A percentile compares a stretch with the other conserved stretches of the same genome.
Evolutionary conservation across 495 filamentous ascomycete species (phyloP).

Genomic region (Aspergillus sclerotioniger): DNA sequence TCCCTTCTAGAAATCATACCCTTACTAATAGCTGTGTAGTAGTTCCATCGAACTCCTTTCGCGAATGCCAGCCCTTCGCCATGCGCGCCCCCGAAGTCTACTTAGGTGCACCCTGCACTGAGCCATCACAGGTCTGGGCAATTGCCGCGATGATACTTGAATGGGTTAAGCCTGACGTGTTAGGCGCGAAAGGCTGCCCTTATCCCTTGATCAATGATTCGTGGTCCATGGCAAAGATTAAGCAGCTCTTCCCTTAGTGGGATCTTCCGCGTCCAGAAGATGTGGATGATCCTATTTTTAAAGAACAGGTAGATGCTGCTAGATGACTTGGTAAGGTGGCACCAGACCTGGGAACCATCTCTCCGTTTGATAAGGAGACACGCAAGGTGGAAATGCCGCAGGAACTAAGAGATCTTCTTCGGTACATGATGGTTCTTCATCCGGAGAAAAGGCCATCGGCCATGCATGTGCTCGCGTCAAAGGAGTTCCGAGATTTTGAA

Average conservation of each 20-base stretch:
- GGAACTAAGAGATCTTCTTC: conserved; percentile 8
- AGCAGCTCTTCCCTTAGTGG: conserved; percentile 7
- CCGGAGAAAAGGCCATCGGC: conserved; percentile 4
- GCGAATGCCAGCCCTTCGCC: conserved; percentile 8
- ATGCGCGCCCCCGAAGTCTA: conserved; percentile 12
- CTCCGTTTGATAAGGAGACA: conserved; percentile 6
- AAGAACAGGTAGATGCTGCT: neutral
- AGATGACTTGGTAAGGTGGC: neutral
- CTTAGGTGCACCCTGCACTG: conserved; percentile 7
- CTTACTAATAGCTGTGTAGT: conserved; percentile 5
- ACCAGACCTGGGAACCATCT: conserved; percentile 10
- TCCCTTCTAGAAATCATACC: neutral
- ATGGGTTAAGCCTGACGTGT: conserved; percentile 8
- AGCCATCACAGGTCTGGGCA: conserved; percentile 11
- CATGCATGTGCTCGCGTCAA: conserved; percentile 2
- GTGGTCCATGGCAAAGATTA: conserved; percentile 14
- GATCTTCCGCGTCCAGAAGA: conserved; percentile 7
- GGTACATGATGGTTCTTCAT: conserved; percentile 7
- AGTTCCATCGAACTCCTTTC: neutral
- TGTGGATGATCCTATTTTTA: conserved; percentile 1
- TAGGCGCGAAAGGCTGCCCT: conserved; percentile 6
- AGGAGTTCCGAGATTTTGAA: conserved; percentile 7
- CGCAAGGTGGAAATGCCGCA: conserved; percentile 8
- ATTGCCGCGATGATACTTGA: conserved; percentile 11
- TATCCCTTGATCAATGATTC: conserved; percentile 3